Base-by-base conservation (phyloP, 2,329 filamentous ascomycete genomes). In the Monosporascus sp. region DNA sequence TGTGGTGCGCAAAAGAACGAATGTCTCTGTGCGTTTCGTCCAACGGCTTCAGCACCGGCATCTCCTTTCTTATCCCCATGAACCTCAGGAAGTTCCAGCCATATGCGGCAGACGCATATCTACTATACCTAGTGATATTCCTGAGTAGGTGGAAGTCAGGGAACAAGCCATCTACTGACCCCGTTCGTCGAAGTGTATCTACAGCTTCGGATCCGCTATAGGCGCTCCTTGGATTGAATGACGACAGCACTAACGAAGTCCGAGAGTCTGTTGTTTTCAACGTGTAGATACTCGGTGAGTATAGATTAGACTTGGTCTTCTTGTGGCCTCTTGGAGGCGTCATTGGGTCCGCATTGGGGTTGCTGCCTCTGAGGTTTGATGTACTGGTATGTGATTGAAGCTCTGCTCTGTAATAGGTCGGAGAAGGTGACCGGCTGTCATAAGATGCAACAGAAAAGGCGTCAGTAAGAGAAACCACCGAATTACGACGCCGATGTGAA, bases 71-170 rank as follows among this genome's bases (percentile, higher is more conserved):
- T 27, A 87, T 84, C 2, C 83, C 83, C 72, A 87, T 75, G 22
- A 85, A 73, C 51, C 80, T 79, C 47, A 87, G 72, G 55, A 87
- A 87, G 46, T 77, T 77, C 0, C 81, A 82, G 0, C 84, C 84
- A 52, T 88, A 87, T 0, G 82, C 82, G 1, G 84, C 84, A 2
- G 84, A 86, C 1, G 84, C 83, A 60, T 85, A 87, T 3, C 81
- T 77, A 72, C 87, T 84, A 56, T 85, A 87, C 37, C 84, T 75
- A 3, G 79, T 79, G 24, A 87, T 81, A 60, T 85, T 87, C 35
- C 77, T 74, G 9, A 86, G 70, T 7, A 87, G 71, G 58, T 85
- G 83, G 35, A 76, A 76, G 5, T 73, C 68, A 0, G 84, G 84
- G 49, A 86, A 87, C 48, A 82, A 75, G 1, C 81, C 81, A 37